Base-by-base conservation (phyloP, 306 rosid genomes). In the Medicago truncatula region DNA sequence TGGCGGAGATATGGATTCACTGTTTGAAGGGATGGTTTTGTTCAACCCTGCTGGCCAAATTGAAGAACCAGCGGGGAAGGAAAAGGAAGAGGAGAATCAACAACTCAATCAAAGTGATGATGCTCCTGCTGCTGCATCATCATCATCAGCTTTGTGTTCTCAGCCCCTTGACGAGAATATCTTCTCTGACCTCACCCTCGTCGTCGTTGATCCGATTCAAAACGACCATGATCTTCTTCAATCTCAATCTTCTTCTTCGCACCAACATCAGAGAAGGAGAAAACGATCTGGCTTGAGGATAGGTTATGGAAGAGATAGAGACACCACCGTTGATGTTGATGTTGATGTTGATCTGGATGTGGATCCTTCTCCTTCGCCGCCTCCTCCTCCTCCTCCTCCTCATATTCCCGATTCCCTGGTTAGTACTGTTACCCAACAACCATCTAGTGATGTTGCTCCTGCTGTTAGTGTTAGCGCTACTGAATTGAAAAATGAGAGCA, bases 141-240 rank as follows among this genome's bases (percentile, higher is more conserved):
- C n/a, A n/a, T n/a, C n/a, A n/a, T n/a, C 75, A 36, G n/a, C 74
- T 5, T 66, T 86, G 17, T 83, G 47, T 40, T 79, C 80, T 38
- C 87, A 85, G 25, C 93, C 97, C 20, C 97, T 92, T 31, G 97
- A 92, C 75, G 93, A 92, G 78, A 87, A 90, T 76, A 92, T 92
- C 75, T 92, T 92, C 77, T 89, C 93, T 60, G 91, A 92, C 73
- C 91, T 92, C 81, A 92, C 95, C 2, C 85, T 84, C 1, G 67
- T 90, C 61, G 77, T 84, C 20, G n/a, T n/a, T n/a, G 59, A 82
- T 74, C 78, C 86, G n/a, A 75, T 67, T 49, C 88, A 73, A 63
- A 75, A 69, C 73, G 83, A 18, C 11, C 21, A 64, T 3, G 82
- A 82, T 5, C 41, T 28, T 25, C 72, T 71, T 47, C 85, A 67